Evolutionary conservation across 179 eudicot genomes (phyloP), one percentile per base, ranked within the genome.

Genomic region (Silene noctiflora): DNA sequence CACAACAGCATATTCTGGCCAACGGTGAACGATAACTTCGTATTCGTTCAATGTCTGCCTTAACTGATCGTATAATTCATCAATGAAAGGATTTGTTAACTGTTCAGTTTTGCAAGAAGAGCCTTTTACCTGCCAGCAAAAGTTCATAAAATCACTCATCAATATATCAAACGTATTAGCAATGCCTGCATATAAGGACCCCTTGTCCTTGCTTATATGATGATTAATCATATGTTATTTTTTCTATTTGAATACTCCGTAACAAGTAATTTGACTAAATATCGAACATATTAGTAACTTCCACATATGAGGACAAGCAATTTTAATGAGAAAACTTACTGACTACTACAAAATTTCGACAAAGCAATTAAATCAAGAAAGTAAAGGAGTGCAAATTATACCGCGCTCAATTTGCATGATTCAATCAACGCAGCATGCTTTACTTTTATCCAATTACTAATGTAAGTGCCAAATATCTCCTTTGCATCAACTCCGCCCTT

Each of bases 401-500:
- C 98, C 98, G 86, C 87, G 69, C 90, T 94, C 59, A 77, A 66
- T 77, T 83, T 87, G 85, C 97, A 94, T 35, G 86, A 77, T 55
- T 92, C 98, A 8, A 91, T 97, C 82, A 94, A 84, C 72, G 89
- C 74, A 62, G 87, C 87, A 63, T 92, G 91, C 81, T 88, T 94
- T 60, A 89, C 96, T 84, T 89, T 90, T 81, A 94, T 94, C 98
- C 98, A 94, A 58, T 79, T 86, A 78, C 84, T 84, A 56, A 94
- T 94, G 75, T 91, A 88, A 70, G 76, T 58, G 72, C 90, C 97
- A 78, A 91, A 90, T 78, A 90, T 74, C 67, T 90, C 92, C 78
- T 90, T 90, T 27, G 97, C 97, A 85, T 87, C 87, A 20, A 94
- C 89, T 67, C 98, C 98, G 64, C 91, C 93, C 85, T 91, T 94